These are phyloP conservation scores for Boletus tylopilopsis DNA, from an alignment of 768 basidiomycete species.

Conservation along the genomic window DNA sequence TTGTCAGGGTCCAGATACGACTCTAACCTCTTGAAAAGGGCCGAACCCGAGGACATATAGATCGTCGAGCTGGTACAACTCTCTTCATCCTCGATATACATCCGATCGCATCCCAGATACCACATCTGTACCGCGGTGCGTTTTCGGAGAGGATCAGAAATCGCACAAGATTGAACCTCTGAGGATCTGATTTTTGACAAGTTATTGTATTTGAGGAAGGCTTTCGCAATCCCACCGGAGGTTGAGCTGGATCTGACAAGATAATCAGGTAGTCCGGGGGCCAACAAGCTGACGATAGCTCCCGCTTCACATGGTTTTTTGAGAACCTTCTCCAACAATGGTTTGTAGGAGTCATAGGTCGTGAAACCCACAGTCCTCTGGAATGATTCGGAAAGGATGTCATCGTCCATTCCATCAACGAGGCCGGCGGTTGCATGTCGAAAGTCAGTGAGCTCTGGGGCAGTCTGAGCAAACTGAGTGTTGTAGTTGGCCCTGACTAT, in stretches of 20 bases:
- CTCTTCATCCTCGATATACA: neutral
- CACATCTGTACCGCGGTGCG: slow-evolving; percentile 1
- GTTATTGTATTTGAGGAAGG: slow-evolving; percentile 8
- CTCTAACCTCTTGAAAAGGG: neutral
- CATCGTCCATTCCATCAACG: neutral
- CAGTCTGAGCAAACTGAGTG: slow-evolving; percentile 3
- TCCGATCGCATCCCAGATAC: neutral
- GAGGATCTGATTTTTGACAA: neutral
- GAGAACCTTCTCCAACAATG: slow-evolving; percentile 5
- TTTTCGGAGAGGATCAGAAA: neutral
- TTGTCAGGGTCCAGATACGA: neutral
- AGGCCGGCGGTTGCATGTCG: neutral
- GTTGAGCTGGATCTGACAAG: slow-evolving; percentile 13
- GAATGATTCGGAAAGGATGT: neutral
- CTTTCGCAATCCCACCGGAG: slow-evolving; percentile 11
- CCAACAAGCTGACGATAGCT: slow-evolving; percentile 4
- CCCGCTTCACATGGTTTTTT: slow-evolving; percentile 2
- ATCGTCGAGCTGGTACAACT: neutral
- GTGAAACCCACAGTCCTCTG: slow-evolving; percentile 9
- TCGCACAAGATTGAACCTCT: neutral
- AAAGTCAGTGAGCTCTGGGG: neutral
- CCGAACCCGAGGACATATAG: neutral
- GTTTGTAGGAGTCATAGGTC: slow-evolving; percentile 11
- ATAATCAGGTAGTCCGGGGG: slow-evolving; percentile 17
- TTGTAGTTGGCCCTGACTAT: slow-evolving; percentile 1